Percentiles rank a stretch among this genome's conserved stretches.
These are phyloP conservation scores for Cydonia oblonga DNA, from an alignment of 331 rosid genomes.

Conservation along the genomic window DNA sequence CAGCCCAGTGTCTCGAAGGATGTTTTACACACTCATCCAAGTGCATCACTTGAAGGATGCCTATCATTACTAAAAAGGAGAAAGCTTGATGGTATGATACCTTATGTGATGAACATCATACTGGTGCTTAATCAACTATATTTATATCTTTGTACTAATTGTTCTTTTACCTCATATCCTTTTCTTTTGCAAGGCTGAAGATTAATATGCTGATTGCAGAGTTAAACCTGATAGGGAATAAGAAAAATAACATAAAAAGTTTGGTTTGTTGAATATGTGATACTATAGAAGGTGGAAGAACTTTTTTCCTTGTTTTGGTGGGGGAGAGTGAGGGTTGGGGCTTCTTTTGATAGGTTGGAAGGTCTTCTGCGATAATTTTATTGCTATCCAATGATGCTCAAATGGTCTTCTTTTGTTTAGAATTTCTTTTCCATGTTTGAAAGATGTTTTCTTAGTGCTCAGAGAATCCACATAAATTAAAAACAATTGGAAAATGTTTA, in stretches of 20 bases:
- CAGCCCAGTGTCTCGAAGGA: conserved; percentile 33
- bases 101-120: not conserved
- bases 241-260: not conserved
- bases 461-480: not conserved
- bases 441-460: not conserved
- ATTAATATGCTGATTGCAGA: not conserved
- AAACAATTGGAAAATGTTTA: not conserved
- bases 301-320: not conserved
- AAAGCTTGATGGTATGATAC: conserved; percentile 46
- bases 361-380: not conserved
- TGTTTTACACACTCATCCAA: conserved; percentile 30
- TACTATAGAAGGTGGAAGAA: not conserved
- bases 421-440: not conserved
- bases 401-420: not conserved
- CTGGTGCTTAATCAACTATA: not conserved
- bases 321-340: not conserved
- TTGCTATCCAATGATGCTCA: not conserved
- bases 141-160: not conserved
- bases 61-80: conserved; percentile 54
- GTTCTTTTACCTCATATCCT: not conserved
- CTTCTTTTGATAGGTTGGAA: not conserved
- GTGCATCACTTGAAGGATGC: conserved; percentile 47
- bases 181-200: not conserved
- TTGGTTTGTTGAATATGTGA: not conserved
- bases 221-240: not conserved